A percentile compares a stretch with the other conserved stretches of the same genome.
phyloP scores from a whole-genome alignment of 371 early-diverging fungal species.

The Mortierella sp. region DNA sequence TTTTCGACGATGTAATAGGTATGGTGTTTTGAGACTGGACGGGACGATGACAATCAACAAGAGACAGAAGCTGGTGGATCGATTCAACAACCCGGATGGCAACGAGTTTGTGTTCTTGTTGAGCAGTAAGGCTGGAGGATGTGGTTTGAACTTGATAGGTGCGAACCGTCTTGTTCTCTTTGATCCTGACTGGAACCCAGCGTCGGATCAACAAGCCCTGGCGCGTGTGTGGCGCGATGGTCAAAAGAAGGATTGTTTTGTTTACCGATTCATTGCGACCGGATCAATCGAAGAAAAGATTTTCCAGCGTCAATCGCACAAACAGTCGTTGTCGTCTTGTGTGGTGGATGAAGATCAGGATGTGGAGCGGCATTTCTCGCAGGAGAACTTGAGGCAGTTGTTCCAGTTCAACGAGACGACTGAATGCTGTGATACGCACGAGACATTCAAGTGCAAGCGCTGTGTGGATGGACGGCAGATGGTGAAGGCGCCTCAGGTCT shows the following conservation, averaged over 20 bases:
- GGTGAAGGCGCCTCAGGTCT: conserved; percentile 71
- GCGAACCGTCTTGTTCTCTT: conserved; percentile 97
- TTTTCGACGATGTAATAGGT: conserved; percentile 53
- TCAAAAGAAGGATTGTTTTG: conserved; percentile 93
- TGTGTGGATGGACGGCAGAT: conserved; percentile 89
- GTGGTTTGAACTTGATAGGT: conserved; percentile 97
- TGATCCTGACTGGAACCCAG: conserved; percentile 86
- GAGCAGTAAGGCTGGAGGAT: conserved; percentile 98
- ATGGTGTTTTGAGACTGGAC: conserved; percentile 90
- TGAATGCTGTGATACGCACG: conserved; percentile 92
- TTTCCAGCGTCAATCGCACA: conserved; percentile 94
- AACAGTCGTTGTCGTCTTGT: conserved; percentile 91
- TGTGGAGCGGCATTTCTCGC: conserved; percentile 94
- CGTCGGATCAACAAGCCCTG: conserved; percentile 85
- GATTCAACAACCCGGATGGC: conserved; percentile 93
- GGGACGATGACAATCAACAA: conserved; percentile 94
- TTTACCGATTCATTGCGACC: conserved; percentile 96
- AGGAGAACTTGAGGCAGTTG: conserved; percentile 90
- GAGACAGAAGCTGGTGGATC: conserved; percentile 93
- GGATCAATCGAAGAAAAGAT: conserved; percentile 99
- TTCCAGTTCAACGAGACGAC: conserved; percentile 86
- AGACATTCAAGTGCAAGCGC: conserved; percentile 94
- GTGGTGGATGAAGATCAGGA: conserved; percentile 95
- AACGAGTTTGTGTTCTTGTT: conserved; percentile 94
- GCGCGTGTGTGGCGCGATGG: conserved; percentile 99